Conservation (phyloP, 2,329 filamentous ascomycete genomes). For the Xylogone sp. region DNA sequence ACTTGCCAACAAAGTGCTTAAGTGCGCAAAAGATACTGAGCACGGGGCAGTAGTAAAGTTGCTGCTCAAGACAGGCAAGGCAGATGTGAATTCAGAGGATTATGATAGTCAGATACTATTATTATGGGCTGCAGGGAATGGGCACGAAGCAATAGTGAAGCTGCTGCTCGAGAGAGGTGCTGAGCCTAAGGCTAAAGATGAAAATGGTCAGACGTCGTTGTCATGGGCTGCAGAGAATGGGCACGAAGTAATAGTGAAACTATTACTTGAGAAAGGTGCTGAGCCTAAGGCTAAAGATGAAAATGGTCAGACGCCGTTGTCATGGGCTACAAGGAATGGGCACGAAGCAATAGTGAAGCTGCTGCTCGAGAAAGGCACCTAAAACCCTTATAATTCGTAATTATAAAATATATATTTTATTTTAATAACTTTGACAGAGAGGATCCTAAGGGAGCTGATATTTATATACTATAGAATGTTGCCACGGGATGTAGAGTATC, state of each 20-base stretch:
- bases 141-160: slow-evolving; percentile 10
- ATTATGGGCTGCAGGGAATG: neutral
- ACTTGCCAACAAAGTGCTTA: slow-evolving; percentile 6
- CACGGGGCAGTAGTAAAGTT: slow-evolving; percentile 2
- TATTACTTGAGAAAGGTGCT: neutral
- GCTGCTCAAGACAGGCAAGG: slow-evolving; percentile 5
- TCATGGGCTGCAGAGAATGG: slow-evolving; percentile 18
- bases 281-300: slow-evolving; percentile 1
- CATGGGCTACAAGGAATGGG: slow-evolving; percentile 17
- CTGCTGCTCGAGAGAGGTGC: slow-evolving; percentile 7
- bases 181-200: neutral
- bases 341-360: slow-evolving; percentile 17
- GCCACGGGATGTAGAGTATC: neutral
- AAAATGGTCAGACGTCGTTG: slow-evolving; percentile 10
- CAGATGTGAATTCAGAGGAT: slow-evolving; percentile 7
- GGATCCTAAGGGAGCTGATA: neutral
- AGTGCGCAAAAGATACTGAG: slow-evolving; percentile 1
- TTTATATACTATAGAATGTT: neutral
- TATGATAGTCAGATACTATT: neutral
- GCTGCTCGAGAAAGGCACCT: slow-evolving; percentile 11
- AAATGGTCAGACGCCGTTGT: slow-evolving; percentile 12
- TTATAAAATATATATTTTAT: neutral
- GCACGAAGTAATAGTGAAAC: neutral
- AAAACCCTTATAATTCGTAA: neutral
- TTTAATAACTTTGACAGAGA: neutral